Evolutionary conservation across 495 filamentous ascomycete genomes (phyloP).

Genomic region (Penicillium diatomitis): DNA sequence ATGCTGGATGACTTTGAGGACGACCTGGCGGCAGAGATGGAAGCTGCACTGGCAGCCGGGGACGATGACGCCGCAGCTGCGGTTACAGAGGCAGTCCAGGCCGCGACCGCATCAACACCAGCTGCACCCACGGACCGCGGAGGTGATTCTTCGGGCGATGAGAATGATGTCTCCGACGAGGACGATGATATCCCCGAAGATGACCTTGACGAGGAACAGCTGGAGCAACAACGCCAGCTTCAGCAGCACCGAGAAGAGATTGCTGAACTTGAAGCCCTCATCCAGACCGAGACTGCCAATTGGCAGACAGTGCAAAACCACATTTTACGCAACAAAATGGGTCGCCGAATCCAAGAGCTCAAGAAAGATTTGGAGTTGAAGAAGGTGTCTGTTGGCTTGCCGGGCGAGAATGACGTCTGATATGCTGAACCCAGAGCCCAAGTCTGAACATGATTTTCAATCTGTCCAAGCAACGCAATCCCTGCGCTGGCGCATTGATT

Average conservation of each 20-base stretch:
- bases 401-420: slow-evolving; percentile 26
- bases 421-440: neutral
- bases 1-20: slow-evolving; percentile 54
- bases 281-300: slow-evolving; percentile 34
- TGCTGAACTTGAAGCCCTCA: slow-evolving; percentile 38
- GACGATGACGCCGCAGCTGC: slow-evolving; percentile 26
- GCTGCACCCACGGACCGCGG: slow-evolving; percentile 26
- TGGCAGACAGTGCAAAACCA: slow-evolving; percentile 34
- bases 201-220: slow-evolving; percentile 47
- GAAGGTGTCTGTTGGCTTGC: slow-evolving; percentile 39
- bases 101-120: slow-evolving; percentile 25
- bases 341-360: slow-evolving; percentile 37
- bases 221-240: slow-evolving; percentile 38
- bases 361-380: slow-evolving; percentile 41
- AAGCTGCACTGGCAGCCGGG: slow-evolving; percentile 43
- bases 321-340: slow-evolving; percentile 43
- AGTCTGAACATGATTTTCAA: neutral
- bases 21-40: slow-evolving; percentile 45
- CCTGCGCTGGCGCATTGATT: neutral
- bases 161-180: slow-evolving; percentile 48
- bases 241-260: slow-evolving; percentile 44
- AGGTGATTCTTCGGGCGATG: slow-evolving; percentile 34
- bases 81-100: slow-evolving; percentile 15
- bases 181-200: slow-evolving; percentile 54
- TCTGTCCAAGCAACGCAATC: neutral